Evolutionary conservation across 1,284 basidiomycete genomes (phyloP), one percentile per base, ranked within the genome.

Genomic region (Trametes hirsuta): DNA sequence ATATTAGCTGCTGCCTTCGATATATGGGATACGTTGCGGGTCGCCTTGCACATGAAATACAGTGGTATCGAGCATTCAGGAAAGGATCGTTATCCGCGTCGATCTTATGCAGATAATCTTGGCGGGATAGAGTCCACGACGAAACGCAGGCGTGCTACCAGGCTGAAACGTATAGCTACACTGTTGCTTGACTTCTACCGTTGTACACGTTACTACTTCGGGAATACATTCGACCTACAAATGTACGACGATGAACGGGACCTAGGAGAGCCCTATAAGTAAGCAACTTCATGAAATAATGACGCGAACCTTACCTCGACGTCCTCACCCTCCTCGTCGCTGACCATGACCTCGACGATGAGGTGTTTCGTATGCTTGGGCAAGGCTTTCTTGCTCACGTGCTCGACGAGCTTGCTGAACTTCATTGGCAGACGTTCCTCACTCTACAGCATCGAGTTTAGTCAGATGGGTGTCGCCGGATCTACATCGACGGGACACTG

Each of bases 261-360:
- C 86, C 87, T 89, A 53, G 40, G 44, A 18, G 21, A 34, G 10
- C 9, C 10, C 47, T 41, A 36, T 55, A 52, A 47, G 55, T 46
- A 48, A 25, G 21, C 4, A 3, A 30, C 24, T 9, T 18, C 12
- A 4, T n/a, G 4, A 10, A 40, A 11, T 15, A 4, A 9, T 15
- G 21, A 40, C 1, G 34, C 6, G 30, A 36, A 42, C 35, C 73
- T 58, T 69, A 89, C 90, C 79, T 94, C 91, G 15, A 94, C 90
- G 67, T 94, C 91, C 75, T 98, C 97, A 55, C 86, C 94, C 34
- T 92, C 85, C 71, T 93, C 91, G 71, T 98, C 95, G 62, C 86
- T 87, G 37, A 91, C 91, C 94, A 99, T 97, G 56, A 98, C 88
- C 78, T 99, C 97, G 15, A 97, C 91, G 54, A 97, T 82, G 53